Percentiles rank a stretch among this genome's conserved stretches.
These are phyloP conservation scores for Mycena haematopus DNA, from an alignment of 768 basidiomycete genomes.

Conservation along the genomic window DNA sequence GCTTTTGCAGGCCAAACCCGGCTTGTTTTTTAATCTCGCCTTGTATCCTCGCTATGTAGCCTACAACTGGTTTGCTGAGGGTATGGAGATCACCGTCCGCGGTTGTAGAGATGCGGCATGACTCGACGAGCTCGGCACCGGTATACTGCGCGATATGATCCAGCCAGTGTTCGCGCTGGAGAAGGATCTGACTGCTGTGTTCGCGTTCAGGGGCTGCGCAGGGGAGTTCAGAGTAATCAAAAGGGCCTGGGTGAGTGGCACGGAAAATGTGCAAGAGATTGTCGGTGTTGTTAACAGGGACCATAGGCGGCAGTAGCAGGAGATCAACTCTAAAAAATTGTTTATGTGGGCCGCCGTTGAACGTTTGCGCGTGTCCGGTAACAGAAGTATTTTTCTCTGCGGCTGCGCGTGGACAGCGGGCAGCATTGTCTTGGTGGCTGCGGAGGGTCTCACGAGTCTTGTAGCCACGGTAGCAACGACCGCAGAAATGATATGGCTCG, in stretches of 20 bases:
- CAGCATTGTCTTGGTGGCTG: not conserved
- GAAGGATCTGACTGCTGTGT: not conserved
- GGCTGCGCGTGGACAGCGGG: not conserved
- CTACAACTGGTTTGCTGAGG: not conserved
- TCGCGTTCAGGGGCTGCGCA: not conserved
- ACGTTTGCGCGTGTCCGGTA: not conserved
- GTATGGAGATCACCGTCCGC: not conserved
- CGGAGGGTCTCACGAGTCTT: not conserved
- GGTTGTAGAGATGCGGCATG: not conserved
- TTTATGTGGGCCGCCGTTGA: not conserved
- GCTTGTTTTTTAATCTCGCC: not conserved
- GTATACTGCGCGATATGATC: not conserved
- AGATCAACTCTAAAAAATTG: not conserved
- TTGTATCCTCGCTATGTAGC: not conserved
- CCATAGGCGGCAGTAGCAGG: too few relatives aligned
- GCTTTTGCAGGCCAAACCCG: not conserved
- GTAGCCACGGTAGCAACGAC: not conserved
- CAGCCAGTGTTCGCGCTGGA: not conserved
- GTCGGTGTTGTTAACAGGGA: too few relatives aligned
- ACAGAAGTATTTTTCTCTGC: not conserved
- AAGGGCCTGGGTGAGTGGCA: not conserved
- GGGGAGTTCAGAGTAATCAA: not conserved
- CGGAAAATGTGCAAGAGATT: not conserved
- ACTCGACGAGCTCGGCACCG: not conserved
- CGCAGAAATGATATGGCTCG: not conserved